Conservation (phyloP, 2,329 filamentous ascomycete species). For the Didymellaceae sp. region DNA sequence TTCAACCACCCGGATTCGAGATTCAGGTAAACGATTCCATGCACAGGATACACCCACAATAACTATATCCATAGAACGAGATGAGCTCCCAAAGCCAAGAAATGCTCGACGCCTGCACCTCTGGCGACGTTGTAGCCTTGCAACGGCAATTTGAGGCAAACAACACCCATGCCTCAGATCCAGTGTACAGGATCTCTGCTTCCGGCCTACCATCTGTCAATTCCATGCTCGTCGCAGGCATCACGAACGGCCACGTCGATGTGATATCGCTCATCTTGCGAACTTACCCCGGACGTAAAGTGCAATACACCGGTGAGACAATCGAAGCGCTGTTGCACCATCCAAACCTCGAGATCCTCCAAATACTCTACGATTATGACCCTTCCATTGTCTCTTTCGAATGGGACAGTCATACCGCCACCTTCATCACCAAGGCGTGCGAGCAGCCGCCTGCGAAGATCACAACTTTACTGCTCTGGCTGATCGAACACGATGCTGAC, state of each 20-base stretch:
- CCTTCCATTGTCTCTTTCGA: conserved; percentile 6
- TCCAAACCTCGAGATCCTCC: conserved; percentile 12
- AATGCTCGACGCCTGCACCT: conserved; percentile 2
- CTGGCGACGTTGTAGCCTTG: neutral
- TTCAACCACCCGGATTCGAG: neutral
- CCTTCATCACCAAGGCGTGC: conserved; percentile 19
- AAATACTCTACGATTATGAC: conserved; percentile 14
- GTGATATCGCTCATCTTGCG: conserved; percentile 5
- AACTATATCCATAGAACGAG: neutral
- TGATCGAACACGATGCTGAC: conserved; percentile 14
- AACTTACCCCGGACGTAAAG: conserved; percentile 3
- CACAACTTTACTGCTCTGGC: conserved; percentile 7
- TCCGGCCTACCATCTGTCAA: neutral
- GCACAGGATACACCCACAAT: neutral
- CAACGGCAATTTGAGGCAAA: neutral
- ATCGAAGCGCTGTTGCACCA: conserved; percentile 5
- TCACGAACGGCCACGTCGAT: conserved; percentile 2
- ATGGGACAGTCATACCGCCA: conserved; percentile 11
- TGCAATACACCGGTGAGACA: conserved; percentile 3
- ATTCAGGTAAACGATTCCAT: neutral
- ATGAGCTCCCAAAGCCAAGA: conserved; percentile 5
- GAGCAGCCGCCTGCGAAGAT: conserved; percentile 15
- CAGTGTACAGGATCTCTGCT: neutral
- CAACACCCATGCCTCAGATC: neutral
- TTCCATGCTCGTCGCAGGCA: conserved; percentile 4